Base-by-base conservation (phyloP, 83 land plant species). In the Picea engelmannii region DNA sequence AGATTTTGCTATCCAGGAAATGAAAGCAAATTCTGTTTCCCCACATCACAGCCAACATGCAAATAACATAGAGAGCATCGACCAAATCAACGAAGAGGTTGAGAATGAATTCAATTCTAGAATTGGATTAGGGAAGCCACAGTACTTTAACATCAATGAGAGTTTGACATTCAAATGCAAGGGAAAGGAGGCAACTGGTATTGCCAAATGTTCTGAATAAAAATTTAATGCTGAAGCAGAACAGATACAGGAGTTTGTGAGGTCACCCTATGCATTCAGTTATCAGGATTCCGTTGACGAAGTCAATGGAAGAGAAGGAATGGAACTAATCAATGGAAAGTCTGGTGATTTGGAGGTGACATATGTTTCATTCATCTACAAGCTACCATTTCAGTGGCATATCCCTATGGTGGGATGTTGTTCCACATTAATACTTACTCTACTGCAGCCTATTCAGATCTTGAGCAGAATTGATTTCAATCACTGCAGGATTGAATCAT, bases 351-450 rank as follows among this genome's bases (percentile, higher is more conserved):
- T 35, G 2, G 62, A 31, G 49, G 38, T 76, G 58, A 18, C 77
- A 62, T 73, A 85, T 25, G 88, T 83, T 61, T 66, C 88, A n/a
- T 81, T 78, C 18, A 69, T 86, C 52, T 49, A 49, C 55, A 49
- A 49, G 55, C 55, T 10, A 9, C 12, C 55, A 49, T 11, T 49
- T 9, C 55, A 10, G 55, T 10, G 55, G 13, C 55, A 49, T 10
- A 49, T 49, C 55, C 13, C 55, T 49, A 10, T 49, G 55, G 55
- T 49, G 55, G 55, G 55, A 49, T 49, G 11, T 49, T 49, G 55
- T 49, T 49, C 55, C 55, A 49, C 55, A 49, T 49, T 49, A 49
- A 49, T 49, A 49, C 55, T 49, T 10, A 49, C 55, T 49, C 55
- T 49, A 49, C 55, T 49, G 12, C 55, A 49, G 55, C 2, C 13